A percentile compares a stretch with the other conserved stretches of the same genome.
These are phyloP conservation scores for Backusella circina DNA, from an alignment of 192 early-diverging fungal genomes.

Conservation along the genomic window DNA sequence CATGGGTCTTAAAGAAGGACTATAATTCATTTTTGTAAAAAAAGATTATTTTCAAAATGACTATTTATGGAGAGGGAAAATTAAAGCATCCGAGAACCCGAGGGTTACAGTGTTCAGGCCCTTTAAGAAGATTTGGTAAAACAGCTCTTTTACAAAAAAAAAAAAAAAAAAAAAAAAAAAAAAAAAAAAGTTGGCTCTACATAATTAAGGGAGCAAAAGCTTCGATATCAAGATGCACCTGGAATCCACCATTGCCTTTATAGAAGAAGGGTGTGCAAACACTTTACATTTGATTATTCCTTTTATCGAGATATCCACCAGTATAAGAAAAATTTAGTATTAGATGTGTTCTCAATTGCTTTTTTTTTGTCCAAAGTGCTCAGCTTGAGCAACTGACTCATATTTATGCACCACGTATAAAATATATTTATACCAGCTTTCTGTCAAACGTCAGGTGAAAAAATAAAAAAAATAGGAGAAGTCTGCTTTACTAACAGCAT, in stretches of 20 bases:
- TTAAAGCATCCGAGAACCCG: neutral
- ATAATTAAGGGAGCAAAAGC: too few species aligned
- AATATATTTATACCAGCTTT: neutral
- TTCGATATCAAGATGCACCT: too few species aligned
- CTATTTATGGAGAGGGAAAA: neutral
- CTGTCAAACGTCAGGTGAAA: neutral
- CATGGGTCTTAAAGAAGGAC: too few species aligned
- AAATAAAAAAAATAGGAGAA: neutral
- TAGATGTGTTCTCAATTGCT: too few species aligned
- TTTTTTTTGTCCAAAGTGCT: neutral
- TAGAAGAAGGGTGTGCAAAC: too few species aligned
- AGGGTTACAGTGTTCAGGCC: neutral
- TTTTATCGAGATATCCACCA: too few species aligned
- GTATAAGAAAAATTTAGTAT: too few species aligned
- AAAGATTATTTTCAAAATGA: neutral
- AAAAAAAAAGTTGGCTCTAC: neutral
- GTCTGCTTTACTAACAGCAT: neutral
- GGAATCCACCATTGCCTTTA: too few species aligned
- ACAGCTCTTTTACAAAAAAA: neutral
- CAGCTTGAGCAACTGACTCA: neutral
- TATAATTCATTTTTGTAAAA: too few species aligned
- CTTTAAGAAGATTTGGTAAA: neutral
- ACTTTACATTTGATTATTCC: too few species aligned
- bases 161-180: neutral
- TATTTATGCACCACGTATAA: neutral